These are phyloP conservation scores for Turritis glabra DNA, from an alignment of 345 rosid genomes.

Conservation along the genomic window DNA sequence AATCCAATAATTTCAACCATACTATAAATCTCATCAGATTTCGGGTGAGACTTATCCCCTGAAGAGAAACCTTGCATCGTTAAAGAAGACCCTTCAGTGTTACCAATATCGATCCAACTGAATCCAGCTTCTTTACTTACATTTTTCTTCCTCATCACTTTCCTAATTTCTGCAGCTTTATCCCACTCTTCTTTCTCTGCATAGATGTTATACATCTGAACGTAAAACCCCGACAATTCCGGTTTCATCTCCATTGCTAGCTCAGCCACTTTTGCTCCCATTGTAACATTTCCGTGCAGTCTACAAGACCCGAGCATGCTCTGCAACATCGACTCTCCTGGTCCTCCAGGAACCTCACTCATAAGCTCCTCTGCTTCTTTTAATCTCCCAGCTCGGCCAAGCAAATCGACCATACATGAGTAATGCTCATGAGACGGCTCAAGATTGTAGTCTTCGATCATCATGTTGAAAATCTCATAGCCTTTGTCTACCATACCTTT, in stretches of 20 bases:
- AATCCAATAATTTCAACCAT: slow-evolving; percentile 59
- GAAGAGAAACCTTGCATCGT: slow-evolving; percentile 69
- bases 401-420: slow-evolving; percentile 90
- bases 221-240: slow-evolving; percentile 66
- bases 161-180: slow-evolving; percentile 60
- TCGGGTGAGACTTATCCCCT: slow-evolving; percentile 70
- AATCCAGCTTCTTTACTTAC: slow-evolving; percentile 80
- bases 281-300: slow-evolving; percentile 66
- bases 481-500: slow-evolving; percentile 81
- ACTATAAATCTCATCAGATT: slow-evolving; percentile 50
- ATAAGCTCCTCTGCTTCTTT: slow-evolving; percentile 71
- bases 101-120: slow-evolving; percentile 81
- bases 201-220: slow-evolving; percentile 79
- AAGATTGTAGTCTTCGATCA: slow-evolving; percentile 60
- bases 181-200: slow-evolving; percentile 88
- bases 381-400: slow-evolving; percentile 79
- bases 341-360: slow-evolving; percentile 61
- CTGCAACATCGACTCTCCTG: slow-evolving; percentile 70
- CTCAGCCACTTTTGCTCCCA: slow-evolving; percentile 65
- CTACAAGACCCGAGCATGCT: slow-evolving; percentile 83
- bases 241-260: slow-evolving; percentile 67
- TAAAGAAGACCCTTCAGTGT: slow-evolving; percentile 47
- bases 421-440: slow-evolving; percentile 74
- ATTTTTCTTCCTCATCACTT: slow-evolving; percentile 68
- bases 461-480: slow-evolving; percentile 50